A percentile compares a stretch with the other conserved stretches of the same genome.
Conservation (phyloP, 768 basidiomycete genomes). For the Boletus edulis region DNA sequence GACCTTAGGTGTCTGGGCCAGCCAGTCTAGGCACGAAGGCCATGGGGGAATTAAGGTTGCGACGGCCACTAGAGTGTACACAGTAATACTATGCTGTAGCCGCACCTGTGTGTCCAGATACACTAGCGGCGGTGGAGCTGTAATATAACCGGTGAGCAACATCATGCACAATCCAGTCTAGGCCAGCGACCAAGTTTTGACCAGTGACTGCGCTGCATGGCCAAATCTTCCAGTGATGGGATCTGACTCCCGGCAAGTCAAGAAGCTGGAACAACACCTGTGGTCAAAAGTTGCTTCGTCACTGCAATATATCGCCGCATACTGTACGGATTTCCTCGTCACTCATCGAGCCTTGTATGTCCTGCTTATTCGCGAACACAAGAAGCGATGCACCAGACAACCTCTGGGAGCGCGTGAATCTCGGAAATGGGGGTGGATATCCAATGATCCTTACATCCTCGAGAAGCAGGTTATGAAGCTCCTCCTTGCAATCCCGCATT, state of each 20-base stretch:
- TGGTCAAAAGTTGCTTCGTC: conserved; percentile 6
- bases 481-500: conserved; percentile 85
- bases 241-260: conserved; percentile 74
- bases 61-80: background rate
- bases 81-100: background rate
- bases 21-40: conserved; percentile 9
- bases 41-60: conserved; percentile 7
- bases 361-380: conserved; percentile 98
- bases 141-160: conserved; percentile 89
- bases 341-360: conserved; percentile 84
- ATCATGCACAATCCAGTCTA: conserved; percentile 91
- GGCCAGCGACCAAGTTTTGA: conserved; percentile 74
- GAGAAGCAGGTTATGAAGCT: conserved; percentile 79
- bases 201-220: conserved; percentile 94
- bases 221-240: conserved; percentile 88
- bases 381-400: conserved; percentile 94
- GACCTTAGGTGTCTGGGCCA: background rate
- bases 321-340: conserved; percentile 82
- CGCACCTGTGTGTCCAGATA: conserved; percentile 1
- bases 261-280: conserved; percentile 55
- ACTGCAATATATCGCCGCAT: conserved; percentile 29
- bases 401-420: conserved; percentile 50
- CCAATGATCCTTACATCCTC: conserved; percentile 73
- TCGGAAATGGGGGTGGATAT: conserved; percentile 5
- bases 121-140: conserved; percentile 39